These are phyloP conservation scores for Chaetoceros muelleri DNA, from an alignment of 108 stramenopile species.

Conservation along the genomic window DNA sequence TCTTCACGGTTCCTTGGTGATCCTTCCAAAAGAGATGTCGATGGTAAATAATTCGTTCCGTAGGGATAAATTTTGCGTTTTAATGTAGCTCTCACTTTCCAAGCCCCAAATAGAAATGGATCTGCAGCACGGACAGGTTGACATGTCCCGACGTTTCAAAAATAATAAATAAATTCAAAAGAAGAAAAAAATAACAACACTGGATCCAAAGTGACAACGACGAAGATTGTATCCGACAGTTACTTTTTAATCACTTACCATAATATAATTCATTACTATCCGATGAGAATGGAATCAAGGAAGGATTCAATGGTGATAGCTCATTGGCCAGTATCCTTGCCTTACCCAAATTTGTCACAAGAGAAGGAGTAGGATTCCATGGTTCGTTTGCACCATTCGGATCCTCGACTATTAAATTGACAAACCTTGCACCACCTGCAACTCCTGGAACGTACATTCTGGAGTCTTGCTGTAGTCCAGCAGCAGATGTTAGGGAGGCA, in stretches of 20 bases:
- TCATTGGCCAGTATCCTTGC: neutral
- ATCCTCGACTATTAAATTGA: neutral
- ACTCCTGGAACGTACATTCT: neutral
- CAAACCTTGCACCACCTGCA: neutral
- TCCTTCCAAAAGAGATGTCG: conserved; percentile 27
- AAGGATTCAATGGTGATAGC: neutral
- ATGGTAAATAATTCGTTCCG: conserved; percentile 25
- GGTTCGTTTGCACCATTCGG: neutral
- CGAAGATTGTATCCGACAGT: neutral
- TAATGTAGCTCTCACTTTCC: conserved; percentile 32
- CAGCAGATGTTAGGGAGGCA: no score
- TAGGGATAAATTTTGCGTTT: conserved; percentile 34
- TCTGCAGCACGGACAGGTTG: neutral
- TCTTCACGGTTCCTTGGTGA: conserved; percentile 37
- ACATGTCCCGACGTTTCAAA: neutral
- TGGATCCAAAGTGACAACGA: no score
- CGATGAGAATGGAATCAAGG: neutral
- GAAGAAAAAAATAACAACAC: no score
- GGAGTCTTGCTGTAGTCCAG: no score
- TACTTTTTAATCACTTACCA: neutral
- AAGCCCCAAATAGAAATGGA: conserved; percentile 29
- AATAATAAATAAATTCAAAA: no score
- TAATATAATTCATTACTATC: neutral
- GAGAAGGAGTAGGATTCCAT: neutral
- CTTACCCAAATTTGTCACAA: neutral